Percentiles rank a stretch among this genome's conserved stretches.
phyloP scores from a whole-genome alignment of 495 filamentous ascomycete species.

The Podospora anserina region DNA sequence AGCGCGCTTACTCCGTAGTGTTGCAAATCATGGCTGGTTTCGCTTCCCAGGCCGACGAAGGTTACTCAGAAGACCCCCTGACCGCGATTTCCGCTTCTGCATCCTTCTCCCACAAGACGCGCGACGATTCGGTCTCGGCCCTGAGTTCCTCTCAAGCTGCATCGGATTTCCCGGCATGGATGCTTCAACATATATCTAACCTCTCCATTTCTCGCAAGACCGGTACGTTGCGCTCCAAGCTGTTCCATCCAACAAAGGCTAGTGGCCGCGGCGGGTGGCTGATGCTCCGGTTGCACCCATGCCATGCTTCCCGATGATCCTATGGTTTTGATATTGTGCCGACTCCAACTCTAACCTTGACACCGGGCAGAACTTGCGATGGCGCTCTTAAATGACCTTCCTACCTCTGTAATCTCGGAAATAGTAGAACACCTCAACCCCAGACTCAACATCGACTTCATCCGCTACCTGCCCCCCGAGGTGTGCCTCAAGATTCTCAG shows the following conservation, averaged over 20 bases:
- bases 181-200: conserved; percentile 44
- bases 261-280: neutral
- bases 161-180: conserved; percentile 40
- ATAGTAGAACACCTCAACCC: conserved; percentile 72
- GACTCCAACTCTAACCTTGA: conserved; percentile 1
- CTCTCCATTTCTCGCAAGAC: conserved; percentile 47
- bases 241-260: neutral
- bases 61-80: conserved; percentile 58
- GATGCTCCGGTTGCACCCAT: neutral
- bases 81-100: conserved; percentile 36
- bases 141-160: conserved; percentile 28
- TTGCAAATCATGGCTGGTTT: conserved; percentile 26
- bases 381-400: conserved; percentile 66
- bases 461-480: conserved; percentile 79
- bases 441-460: conserved; percentile 86
- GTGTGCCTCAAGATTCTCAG: conserved; percentile 84
- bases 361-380: conserved; percentile 53
- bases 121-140: conserved; percentile 25
- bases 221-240: conserved; percentile 35
- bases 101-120: conserved; percentile 24
- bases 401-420: conserved; percentile 69
- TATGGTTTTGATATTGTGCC: neutral
- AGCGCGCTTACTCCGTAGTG: neutral
- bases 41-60: conserved; percentile 50
- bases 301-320: too few species aligned